Percentiles rank a stretch among this genome's conserved stretches.
Evolutionary conservation across 2,329 filamentous ascomycete species (phyloP).

Genomic region (Rugonectria rugulosa): DNA sequence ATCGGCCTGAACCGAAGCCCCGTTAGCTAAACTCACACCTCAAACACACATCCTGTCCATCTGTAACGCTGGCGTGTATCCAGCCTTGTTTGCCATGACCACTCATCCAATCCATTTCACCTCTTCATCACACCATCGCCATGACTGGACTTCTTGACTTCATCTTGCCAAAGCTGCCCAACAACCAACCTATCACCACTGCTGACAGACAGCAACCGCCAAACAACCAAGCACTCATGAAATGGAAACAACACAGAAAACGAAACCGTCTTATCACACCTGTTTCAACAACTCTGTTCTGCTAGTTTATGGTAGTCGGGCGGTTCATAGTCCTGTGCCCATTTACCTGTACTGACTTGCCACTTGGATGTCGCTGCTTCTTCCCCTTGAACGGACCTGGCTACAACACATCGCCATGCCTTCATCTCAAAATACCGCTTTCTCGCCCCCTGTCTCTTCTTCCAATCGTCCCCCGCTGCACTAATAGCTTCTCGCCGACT

Average conservation of each 20-base stretch:
- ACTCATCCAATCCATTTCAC: neutral
- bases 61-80: neutral
- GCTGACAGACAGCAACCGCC: neutral
- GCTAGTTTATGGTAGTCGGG: neutral
- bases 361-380: neutral
- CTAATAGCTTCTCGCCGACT: too few relatives aligned
- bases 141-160: neutral
- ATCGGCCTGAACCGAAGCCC: neutral
- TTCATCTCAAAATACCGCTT: neutral
- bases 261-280: conserved; percentile 2
- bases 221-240: conserved; percentile 6
- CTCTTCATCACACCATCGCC: neutral
- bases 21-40: neutral
- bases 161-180: neutral
- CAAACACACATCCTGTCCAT: neutral
- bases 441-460: neutral
- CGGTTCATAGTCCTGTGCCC: neutral
- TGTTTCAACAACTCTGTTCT: neutral
- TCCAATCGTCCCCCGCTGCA: too few relatives aligned
- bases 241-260: too few relatives aligned
- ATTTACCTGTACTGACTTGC: neutral
- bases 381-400: neutral
- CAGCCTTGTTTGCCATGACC: too few relatives aligned
- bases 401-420: neutral
- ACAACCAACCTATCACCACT: conserved; percentile 10